phyloP scores from a whole-genome alignment of 257 asterid species.

The Nyctanthes arbortristis region DNA sequence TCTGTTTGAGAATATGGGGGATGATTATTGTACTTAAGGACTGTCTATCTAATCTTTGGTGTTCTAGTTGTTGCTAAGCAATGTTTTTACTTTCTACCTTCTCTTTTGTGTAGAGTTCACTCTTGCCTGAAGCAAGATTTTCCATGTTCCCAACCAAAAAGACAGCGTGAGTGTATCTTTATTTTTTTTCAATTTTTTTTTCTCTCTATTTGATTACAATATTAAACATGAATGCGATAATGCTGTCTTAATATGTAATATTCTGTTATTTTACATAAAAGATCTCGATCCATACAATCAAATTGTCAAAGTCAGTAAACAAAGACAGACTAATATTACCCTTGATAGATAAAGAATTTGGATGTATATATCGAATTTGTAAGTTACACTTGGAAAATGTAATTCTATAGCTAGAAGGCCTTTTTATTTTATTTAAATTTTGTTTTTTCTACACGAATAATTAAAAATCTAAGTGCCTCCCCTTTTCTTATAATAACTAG shows the following conservation, averaged over 20 bases:
- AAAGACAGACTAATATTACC: no score
- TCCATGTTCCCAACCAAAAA: slow-evolving; percentile 54
- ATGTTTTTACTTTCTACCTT: slow-evolving; percentile 14
- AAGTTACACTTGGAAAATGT: background rate
- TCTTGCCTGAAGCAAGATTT: slow-evolving; percentile 67
- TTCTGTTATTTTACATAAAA: no score
- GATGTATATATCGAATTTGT: no score
- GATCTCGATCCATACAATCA: no score
- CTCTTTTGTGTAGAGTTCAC: slow-evolving; percentile 33
- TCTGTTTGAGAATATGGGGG: background rate
- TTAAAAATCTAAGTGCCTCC: background rate
- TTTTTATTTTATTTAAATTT: background rate
- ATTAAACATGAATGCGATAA: background rate
- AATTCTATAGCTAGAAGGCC: background rate
- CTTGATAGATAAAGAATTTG: no score
- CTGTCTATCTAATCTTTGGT: no score
- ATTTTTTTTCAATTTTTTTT: background rate
- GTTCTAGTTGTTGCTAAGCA: no score
- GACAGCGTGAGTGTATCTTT: slow-evolving; percentile 44
- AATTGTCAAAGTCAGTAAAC: no score
- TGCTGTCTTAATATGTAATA: background rate
- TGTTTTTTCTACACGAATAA: no score
- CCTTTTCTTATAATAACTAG: background rate
- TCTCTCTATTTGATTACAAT: no score
- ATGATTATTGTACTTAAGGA: slow-evolving; percentile 16